Evolutionary conservation across 225 moss, liverwort and hornwort species (phyloP).

Genomic region (Antitrichia curtipendula): DNA sequence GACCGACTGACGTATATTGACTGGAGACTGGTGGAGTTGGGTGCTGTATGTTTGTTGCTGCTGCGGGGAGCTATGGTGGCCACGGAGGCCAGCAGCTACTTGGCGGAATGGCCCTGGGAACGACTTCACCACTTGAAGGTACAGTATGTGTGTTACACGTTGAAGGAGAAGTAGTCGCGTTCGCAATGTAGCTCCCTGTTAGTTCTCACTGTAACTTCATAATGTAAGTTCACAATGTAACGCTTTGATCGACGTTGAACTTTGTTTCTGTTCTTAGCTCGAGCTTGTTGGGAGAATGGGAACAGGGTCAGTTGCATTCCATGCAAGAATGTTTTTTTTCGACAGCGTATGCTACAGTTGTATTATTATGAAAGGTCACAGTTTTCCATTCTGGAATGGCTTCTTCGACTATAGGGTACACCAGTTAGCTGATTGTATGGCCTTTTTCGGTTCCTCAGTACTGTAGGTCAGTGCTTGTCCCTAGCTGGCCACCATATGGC

Average conservation of each 20-base stretch:
- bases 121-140: slow-evolving; percentile 27
- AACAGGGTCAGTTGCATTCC: neutral
- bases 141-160: fast-evolving
- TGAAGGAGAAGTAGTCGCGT: too few relatives aligned
- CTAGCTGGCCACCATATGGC: too few relatives aligned
- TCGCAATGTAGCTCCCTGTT: neutral
- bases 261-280: neutral
- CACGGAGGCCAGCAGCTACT: slow-evolving; percentile 1
- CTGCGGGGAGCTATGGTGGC: slow-evolving; percentile 17
- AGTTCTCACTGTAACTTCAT: neutral
- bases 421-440: neutral
- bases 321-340: neutral
- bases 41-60: neutral
- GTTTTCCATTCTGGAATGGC: neutral
- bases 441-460: neutral
- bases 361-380: neutral
- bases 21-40: neutral
- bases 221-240: too few relatives aligned
- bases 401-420: neutral
- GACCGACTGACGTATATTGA: neutral
- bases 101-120: slow-evolving; percentile 48
- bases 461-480: neutral
- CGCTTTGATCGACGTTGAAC: neutral
- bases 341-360: neutral
- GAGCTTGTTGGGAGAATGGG: neutral